These are phyloP conservation scores for sunflower (Helianthus annuus) DNA, from an alignment of 129 eudicot species.

Conservation along the genomic window HanXRQr2.0-SUNRISE NC_035444.2:70947029-70947528, in stretches of 20 bases:
- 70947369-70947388: conserved; percentile 27
- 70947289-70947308: not conserved
- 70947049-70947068: too few species aligned
- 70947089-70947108: too few species aligned
- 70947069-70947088: too few species aligned
- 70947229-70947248: not conserved
- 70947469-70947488: not conserved
- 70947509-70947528: not conserved
- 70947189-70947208: too few species aligned
- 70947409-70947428: conserved; percentile 27
- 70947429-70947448: conserved; percentile 34
- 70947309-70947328: too few species aligned
- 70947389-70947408: conserved; percentile 29
- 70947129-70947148: not conserved
- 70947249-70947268: not conserved
- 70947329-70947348: not conserved
- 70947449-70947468: conserved; percentile 10
- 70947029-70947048: too few species aligned
- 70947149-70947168: not conserved
- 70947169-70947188: not conserved
- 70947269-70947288: not conserved
- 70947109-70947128: too few species aligned
- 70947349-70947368: not conserved
- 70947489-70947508: not conserved
- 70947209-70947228: not conserved